phyloP scores from a whole-genome alignment of 2,329 filamentous ascomycete genomes.

The Botrytis hyacinthi region DNA sequence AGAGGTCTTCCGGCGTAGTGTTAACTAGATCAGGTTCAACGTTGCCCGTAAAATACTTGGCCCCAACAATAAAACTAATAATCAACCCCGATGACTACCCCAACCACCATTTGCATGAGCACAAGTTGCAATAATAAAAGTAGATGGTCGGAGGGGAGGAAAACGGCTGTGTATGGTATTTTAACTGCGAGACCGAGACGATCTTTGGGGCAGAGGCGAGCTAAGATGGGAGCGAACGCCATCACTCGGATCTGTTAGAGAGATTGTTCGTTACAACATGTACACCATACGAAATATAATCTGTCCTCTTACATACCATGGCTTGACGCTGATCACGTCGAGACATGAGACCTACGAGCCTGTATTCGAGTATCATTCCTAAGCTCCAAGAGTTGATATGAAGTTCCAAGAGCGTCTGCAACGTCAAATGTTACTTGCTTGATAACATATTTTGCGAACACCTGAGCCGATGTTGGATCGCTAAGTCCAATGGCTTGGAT shows the following conservation, averaged over 20 bases:
- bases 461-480: not conserved
- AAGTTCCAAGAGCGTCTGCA: no score
- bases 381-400: no score
- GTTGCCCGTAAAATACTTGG: not conserved
- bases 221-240: not conserved
- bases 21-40: not conserved
- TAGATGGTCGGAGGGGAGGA: constrained; percentile 32
- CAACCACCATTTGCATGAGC: constrained; percentile 31
- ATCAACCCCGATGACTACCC: not conserved
- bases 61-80: not conserved
- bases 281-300: not conserved
- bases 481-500: not conserved
- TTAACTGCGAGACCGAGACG: constrained; percentile 27
- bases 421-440: not conserved
- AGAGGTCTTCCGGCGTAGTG: not conserved
- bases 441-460: not conserved
- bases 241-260: not conserved
- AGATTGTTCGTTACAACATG: not conserved
- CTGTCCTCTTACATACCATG: not conserved
- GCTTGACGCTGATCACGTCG: not conserved
- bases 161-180: constrained; percentile 28
- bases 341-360: not conserved
- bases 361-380: not conserved
- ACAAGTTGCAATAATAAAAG: constrained; percentile 28
- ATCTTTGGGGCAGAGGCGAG: not conserved